Base-by-base conservation (phyloP, 805 yeast species). In the Pichia paraexigua region DNA sequence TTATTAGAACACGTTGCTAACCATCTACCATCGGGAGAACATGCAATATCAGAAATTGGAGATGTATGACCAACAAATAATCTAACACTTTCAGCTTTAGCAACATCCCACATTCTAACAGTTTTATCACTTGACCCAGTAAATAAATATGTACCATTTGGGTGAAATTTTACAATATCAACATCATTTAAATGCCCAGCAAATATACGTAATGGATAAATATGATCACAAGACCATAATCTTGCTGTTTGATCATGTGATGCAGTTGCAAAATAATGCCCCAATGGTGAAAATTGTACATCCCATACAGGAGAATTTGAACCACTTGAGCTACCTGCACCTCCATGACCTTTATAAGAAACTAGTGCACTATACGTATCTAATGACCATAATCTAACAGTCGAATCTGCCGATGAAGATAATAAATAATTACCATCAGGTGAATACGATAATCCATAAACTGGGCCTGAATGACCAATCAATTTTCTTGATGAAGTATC, bases 111-210 rank as follows among this genome's bases (percentile, higher is more conserved):
- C 97, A 94, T 91, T 56, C 99, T 77, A 63, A 95, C 85, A 0
- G 98, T 89, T 70, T 90, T 89, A 69, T 94, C 99, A 56, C 91
- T 80, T 7, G 96, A 88, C 8, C 99, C 99, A 0, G 99, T 92
- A 63, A 94, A 83, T 8, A 94, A 82, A 65, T 94, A 94, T 46
- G 91, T 86, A 10, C 97, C 91, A 67, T 94, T 94, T 25, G 99
- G 98, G 70, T 94, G 99, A 78, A 92, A 94, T 47, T 83, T 83
- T 39, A 92, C 95, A 58, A 92, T 83, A 64, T 94, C 98, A 40
- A 94, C 98, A 71, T 94, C 99, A 62, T 89, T 87, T 61, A 91
- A 77, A 69, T 94, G 99, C 0, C 99, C 99, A 0, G 98, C 98
- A 73, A 94, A 92, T 25, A 94, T 87, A 59, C 99, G 76, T 60